Percentiles rank a stretch among this genome's conserved stretches.
Conservation (phyloP, 1,139 yeast genomes). For the Geotrichum candidum region DNA sequence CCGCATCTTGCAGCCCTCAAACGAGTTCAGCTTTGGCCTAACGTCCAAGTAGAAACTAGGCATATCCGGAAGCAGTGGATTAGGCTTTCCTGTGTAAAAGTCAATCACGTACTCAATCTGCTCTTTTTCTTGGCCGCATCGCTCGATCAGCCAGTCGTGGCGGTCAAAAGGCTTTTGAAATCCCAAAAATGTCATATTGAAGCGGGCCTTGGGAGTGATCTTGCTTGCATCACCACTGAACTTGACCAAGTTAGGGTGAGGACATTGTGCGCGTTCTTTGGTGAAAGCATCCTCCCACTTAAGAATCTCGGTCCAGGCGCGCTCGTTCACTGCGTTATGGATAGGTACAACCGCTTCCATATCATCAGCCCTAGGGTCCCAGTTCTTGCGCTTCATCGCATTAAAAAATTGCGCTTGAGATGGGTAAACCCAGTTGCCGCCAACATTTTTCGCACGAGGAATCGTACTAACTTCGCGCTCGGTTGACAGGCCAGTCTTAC, state of each 20-base stretch:
- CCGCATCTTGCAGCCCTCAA: slow-evolving; percentile 76
- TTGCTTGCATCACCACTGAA: slow-evolving; percentile 86
- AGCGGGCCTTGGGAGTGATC: slow-evolving; percentile 83
- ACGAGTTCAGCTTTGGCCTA: slow-evolving; percentile 75
- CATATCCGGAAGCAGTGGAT: slow-evolving; percentile 40
- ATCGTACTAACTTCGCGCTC: slow-evolving; percentile 78
- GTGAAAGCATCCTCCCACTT: slow-evolving; percentile 62
- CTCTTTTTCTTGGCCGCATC: slow-evolving; percentile 57
- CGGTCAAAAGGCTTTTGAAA: slow-evolving; percentile 83
- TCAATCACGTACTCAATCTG: slow-evolving; percentile 88
- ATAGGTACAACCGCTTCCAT: slow-evolving; percentile 91
- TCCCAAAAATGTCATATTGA: slow-evolving; percentile 55
- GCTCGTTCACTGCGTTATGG: slow-evolving; percentile 88
- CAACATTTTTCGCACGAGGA: slow-evolving; percentile 60
- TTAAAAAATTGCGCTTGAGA: slow-evolving; percentile 91
- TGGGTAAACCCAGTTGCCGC: slow-evolving; percentile 85
- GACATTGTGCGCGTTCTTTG: slow-evolving; percentile 44
- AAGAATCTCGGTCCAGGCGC: slow-evolving; percentile 82
- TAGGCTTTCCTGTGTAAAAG: slow-evolving; percentile 66
- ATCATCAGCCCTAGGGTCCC: slow-evolving; percentile 76
- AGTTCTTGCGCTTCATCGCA: slow-evolving; percentile 87
- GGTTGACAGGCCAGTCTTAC: slow-evolving; percentile 28
- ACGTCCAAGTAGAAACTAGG: slow-evolving; percentile 79
- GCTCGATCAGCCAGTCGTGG: slow-evolving; percentile 89
- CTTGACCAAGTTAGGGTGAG: slow-evolving; percentile 53